These are phyloP conservation scores for Cladosporium oxysporum DNA, from an alignment of 2,329 filamentous ascomycete genomes.

Conservation along the genomic window DNA sequence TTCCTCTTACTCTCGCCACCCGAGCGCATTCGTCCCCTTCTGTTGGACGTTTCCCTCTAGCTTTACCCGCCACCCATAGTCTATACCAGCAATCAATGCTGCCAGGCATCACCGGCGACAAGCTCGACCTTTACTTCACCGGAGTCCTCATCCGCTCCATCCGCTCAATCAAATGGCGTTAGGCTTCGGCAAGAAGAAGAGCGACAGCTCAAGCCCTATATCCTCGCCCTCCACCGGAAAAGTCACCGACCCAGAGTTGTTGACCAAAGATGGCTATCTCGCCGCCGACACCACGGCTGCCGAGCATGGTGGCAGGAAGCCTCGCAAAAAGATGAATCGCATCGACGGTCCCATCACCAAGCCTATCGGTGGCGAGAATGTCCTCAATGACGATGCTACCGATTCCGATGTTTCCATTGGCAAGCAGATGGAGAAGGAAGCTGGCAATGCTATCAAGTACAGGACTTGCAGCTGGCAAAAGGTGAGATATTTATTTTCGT, in stretches of 20 bases:
- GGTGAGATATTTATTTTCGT: conserved; percentile 42
- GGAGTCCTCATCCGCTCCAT: conserved; percentile 44
- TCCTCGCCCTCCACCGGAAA: conserved; percentile 21
- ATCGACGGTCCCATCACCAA: conserved; percentile 42
- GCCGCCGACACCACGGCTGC: conserved; percentile 29
- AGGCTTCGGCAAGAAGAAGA: conserved; percentile 30
- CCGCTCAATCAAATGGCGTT: conserved; percentile 56
- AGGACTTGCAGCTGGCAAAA: conserved; percentile 93
- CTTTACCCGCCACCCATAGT: neutral
- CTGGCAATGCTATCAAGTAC: conserved; percentile 81
- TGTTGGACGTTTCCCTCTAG: neutral
- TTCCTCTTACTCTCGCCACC: neutral
- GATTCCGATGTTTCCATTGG: conserved; percentile 51
- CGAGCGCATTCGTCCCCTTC: neutral
- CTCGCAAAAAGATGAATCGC: conserved; percentile 40
- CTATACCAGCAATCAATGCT: conserved; percentile 25
- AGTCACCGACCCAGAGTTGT: conserved; percentile 11
- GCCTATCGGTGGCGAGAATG: conserved; percentile 34
- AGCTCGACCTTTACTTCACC: conserved; percentile 30
- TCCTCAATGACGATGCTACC: conserved; percentile 31
- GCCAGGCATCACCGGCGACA: conserved; percentile 27
- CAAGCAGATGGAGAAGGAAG: conserved; percentile 75
- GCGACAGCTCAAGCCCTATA: conserved; percentile 16
- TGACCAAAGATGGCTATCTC: conserved; percentile 30
- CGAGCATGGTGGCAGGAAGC: conserved; percentile 34